These are phyloP conservation scores for Saccharomyces pastorianus DNA, from an alignment of 1,139 yeast genomes.

Conservation along the genomic window DNA sequence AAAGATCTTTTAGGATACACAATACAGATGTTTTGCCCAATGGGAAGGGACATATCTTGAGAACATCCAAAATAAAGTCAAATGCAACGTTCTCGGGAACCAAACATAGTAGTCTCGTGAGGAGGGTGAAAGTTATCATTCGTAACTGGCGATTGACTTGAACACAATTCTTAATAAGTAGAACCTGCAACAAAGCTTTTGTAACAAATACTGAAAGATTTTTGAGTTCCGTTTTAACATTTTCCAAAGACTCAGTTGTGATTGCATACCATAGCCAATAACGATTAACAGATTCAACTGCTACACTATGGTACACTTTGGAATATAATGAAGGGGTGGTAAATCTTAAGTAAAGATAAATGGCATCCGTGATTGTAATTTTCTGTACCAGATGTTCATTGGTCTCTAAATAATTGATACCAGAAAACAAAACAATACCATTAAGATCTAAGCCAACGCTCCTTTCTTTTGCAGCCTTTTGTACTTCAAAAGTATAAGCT, in stretches of 20 bases:
- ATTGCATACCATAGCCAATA: conserved; percentile 41
- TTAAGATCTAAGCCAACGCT: conserved; percentile 27
- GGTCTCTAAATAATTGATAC: conserved; percentile 26
- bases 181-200: conserved; percentile 38
- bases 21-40: conserved; percentile 53
- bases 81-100: conserved; percentile 51
- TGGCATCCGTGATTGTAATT: conserved; percentile 24
- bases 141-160: conserved; percentile 25
- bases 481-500: conserved; percentile 33
- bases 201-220: conserved; percentile 31
- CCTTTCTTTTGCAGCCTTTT: conserved; percentile 24
- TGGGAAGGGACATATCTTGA: conserved; percentile 58
- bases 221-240: conserved; percentile 22
- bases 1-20: conserved; percentile 59
- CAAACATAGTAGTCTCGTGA: conserved; percentile 49
- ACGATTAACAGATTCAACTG: conserved; percentile 36
- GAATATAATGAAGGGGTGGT: conserved; percentile 33
- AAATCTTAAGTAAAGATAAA: conserved; percentile 31
- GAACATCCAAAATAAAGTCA: conserved; percentile 54
- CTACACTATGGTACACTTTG: conserved; percentile 20
- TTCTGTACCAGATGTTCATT: conserved; percentile 12
- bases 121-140: conserved; percentile 38
- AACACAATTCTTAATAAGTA: conserved; percentile 35
- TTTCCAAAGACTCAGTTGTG: conserved; percentile 26
- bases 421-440: conserved; percentile 32